Evolutionary conservation across 306 rosid genomes (phyloP).

Genomic region (Citrullus amarus): DNA sequence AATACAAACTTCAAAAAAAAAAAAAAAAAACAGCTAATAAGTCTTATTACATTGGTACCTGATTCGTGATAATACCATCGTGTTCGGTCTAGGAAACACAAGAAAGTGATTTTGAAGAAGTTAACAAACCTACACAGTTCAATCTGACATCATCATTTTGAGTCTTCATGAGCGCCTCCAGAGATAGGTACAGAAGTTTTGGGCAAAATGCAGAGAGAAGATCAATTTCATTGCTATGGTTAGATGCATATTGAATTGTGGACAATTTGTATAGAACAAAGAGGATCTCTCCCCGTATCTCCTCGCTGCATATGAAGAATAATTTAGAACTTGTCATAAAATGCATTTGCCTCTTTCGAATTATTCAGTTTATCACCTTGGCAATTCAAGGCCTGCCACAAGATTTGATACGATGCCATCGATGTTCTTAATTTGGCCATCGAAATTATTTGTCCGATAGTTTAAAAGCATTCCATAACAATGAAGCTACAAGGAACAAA

Average conservation of each 20-base stretch:
- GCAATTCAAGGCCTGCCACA: constrained; percentile 71
- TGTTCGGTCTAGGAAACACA: background rate
- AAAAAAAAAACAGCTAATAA: background rate
- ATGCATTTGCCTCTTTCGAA: background rate
- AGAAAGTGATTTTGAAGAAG: background rate
- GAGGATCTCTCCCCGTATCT: constrained; percentile 75
- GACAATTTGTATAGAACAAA: constrained; percentile 70
- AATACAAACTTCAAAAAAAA: background rate
- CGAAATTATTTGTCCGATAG: constrained; percentile 37
- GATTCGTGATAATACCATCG: background rate
- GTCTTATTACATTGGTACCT: background rate
- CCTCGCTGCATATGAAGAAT: constrained; percentile 46
- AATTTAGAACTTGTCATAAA: constrained; percentile 2
- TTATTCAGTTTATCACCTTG: constrained; percentile 41
- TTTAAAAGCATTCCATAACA: constrained; percentile 69
- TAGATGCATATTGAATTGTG: constrained; percentile 32
- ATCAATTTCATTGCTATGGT: constrained; percentile 42
- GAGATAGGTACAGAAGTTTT: constrained; percentile 49
- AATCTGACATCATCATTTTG: constrained; percentile 73
- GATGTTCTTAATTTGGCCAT: constrained; percentile 35
- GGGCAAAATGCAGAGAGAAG: constrained; percentile 52
- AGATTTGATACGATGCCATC: constrained; percentile 50
- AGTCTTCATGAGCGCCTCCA: constrained; percentile 73
- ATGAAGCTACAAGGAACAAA: constrained; percentile 46
- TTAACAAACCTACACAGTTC: constrained; percentile 70